phyloP scores from a whole-genome alignment of 2,329 filamentous ascomycete species.

The Akanthomyces muscarius region DNA sequence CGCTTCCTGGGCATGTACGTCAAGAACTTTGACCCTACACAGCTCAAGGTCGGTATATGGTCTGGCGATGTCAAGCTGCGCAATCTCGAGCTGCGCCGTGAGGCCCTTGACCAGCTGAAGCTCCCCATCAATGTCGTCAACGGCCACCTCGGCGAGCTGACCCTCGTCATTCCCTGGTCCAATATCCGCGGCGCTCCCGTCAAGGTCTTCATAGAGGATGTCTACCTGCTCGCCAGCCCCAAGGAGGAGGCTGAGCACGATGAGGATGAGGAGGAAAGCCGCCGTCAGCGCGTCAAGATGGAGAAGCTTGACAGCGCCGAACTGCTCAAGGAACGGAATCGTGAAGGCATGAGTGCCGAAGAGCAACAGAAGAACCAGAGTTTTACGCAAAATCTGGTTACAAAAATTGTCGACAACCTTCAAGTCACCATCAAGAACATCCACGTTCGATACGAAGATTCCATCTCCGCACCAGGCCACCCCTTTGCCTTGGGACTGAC shows the following conservation, averaged over 20 bases:
- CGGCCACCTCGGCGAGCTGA: slow-evolving; percentile 88
- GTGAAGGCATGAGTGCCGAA: slow-evolving; percentile 89
- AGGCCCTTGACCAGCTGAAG: slow-evolving; percentile 95
- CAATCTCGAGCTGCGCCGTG: slow-evolving; percentile 85
- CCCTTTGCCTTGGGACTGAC: slow-evolving; percentile 92
- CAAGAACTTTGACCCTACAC: slow-evolving; percentile 96
- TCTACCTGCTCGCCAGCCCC: slow-evolving; percentile 89
- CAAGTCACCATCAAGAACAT: slow-evolving; percentile 98
- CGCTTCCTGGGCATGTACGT: slow-evolving; percentile 99
- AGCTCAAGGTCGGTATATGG: slow-evolving; percentile 99
- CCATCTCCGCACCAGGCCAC: slow-evolving; percentile 89
- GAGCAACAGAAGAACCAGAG: slow-evolving; percentile 98
- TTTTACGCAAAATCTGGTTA: slow-evolving; percentile 90
- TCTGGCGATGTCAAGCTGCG: slow-evolving; percentile 94
- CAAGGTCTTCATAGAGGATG: slow-evolving; percentile 92
- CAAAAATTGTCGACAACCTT: slow-evolving; percentile 96
- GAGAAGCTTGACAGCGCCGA: slow-evolving; percentile 97
- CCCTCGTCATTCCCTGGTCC: slow-evolving; percentile 93
- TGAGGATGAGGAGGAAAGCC: slow-evolving; percentile 82
- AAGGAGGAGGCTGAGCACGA: slow-evolving; percentile 95
- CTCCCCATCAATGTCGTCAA: slow-evolving; percentile 95
- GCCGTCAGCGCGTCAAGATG: slow-evolving; percentile 92
- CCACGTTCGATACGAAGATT: slow-evolving; percentile 96
- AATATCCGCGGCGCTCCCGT: slow-evolving; percentile 93
- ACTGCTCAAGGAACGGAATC: slow-evolving; percentile 83